A percentile compares a stretch with the other conserved stretches of the same genome.
phyloP scores from a whole-genome alignment of 331 rosid genomes.

The Pyracantha coccinea region DNA sequence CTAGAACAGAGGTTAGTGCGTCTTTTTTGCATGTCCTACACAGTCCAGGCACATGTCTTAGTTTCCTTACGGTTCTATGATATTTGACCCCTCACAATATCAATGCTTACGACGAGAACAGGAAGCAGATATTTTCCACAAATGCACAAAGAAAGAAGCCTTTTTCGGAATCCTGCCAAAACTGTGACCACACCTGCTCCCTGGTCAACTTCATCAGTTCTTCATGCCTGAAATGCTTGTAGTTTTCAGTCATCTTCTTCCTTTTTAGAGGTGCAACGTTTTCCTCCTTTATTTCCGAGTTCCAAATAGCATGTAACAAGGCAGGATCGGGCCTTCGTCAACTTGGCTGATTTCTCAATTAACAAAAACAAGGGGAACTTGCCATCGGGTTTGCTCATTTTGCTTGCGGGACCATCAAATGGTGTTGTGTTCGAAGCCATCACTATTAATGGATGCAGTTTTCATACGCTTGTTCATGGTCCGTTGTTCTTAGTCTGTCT shows the following conservation, averaged over 20 bases:
- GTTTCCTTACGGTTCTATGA: not conserved
- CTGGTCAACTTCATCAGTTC: conserved; percentile 45
- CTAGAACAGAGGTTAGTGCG: conserved; percentile 69
- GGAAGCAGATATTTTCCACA: conserved; percentile 80
- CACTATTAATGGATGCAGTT: not conserved
- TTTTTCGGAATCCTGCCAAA: conserved; percentile 55
- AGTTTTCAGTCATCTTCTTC: not conserved
- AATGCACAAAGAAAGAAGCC: conserved; percentile 52
- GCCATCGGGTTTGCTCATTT: conserved; percentile 71
- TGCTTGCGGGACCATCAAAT: no score
- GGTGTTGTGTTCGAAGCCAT: not conserved
- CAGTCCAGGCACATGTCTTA: not conserved
- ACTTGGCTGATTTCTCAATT: not conserved
- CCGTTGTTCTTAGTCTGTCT: conserved; percentile 15
- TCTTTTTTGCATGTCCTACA: not conserved
- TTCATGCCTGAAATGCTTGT: not conserved
- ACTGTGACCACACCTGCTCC: conserved; percentile 65
- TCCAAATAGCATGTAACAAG: not conserved
- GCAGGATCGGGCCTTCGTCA: not conserved
- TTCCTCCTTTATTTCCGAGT: not conserved
- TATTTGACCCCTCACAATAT: conserved; percentile 44
- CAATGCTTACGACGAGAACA: conserved; percentile 76
- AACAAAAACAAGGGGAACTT: conserved; percentile 70
- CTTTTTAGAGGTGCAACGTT: not conserved
- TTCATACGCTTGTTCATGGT: not conserved